These are phyloP conservation scores for Annulohypoxylon nitens DNA, from an alignment of 495 filamentous ascomycete genomes.

Conservation along the genomic window DNA sequence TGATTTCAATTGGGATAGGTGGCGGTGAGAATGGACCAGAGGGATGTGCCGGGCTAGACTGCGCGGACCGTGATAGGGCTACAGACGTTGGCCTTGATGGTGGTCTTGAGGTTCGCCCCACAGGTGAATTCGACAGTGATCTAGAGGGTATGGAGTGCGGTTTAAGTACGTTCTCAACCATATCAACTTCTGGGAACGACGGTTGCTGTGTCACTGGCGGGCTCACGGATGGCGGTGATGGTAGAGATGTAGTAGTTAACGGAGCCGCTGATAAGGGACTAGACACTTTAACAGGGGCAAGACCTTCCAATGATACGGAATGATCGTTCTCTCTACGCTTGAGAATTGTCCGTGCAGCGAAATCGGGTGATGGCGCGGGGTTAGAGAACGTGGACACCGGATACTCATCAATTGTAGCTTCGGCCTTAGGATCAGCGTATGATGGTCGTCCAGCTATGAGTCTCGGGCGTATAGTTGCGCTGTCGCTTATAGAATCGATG, in stretches of 20 bases:
- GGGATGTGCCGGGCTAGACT: conserved; percentile 43
- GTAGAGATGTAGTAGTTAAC: conserved; percentile 29
- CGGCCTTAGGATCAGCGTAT: conserved; percentile 51
- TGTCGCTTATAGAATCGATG: conserved; percentile 16
- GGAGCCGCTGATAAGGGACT: conserved; percentile 40
- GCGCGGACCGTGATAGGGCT: conserved; percentile 31
- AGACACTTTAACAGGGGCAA: conserved; percentile 44
- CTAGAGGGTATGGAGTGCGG: conserved; percentile 28
- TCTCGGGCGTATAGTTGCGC: conserved; percentile 41
- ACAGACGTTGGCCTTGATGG: conserved; percentile 42
- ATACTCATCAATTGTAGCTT: conserved; percentile 47
- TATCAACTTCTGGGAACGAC: conserved; percentile 24
- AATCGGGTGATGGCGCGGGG: conserved; percentile 50
- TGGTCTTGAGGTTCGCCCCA: conserved; percentile 26
- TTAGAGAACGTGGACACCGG: conserved; percentile 52
- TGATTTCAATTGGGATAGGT: conserved; percentile 47
- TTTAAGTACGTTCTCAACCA: conserved; percentile 4
- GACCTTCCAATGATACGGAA: conserved; percentile 46
- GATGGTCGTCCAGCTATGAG: conserved; percentile 50
- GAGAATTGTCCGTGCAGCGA: conserved; percentile 48
- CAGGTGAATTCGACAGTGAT: conserved; percentile 18
- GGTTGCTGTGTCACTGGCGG: conserved; percentile 23
- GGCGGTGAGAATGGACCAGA: conserved; percentile 50
- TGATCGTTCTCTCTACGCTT: conserved; percentile 52
- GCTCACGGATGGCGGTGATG: conserved; percentile 19